phyloP scores from a whole-genome alignment of 805 yeast genomes.

The Torulaspora maleeae region DNA sequence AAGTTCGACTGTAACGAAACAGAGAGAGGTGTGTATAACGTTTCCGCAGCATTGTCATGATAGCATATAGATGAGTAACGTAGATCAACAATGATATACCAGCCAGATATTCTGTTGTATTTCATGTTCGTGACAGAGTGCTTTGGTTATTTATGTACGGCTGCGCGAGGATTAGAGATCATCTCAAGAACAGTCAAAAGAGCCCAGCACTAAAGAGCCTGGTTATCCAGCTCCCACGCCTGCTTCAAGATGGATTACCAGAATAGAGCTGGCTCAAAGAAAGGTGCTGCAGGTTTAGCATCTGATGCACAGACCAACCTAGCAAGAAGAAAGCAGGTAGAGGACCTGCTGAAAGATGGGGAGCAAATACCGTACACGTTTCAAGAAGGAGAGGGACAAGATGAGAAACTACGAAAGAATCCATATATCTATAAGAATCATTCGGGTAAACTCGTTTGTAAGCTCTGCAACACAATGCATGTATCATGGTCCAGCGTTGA shows the following conservation, averaged over 20 bases:
- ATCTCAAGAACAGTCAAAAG: no score
- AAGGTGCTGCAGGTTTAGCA: constrained; percentile 89
- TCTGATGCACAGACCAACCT: constrained; percentile 64
- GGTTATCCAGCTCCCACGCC: background rate
- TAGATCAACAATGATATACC: background rate
- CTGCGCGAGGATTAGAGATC: no score
- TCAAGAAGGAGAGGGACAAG: constrained; percentile 48
- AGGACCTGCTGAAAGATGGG: constrained; percentile 47
- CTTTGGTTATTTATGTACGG: no score
- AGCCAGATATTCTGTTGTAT: no score
- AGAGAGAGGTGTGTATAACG: constrained; percentile 33
- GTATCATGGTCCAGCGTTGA: constrained; percentile 73
- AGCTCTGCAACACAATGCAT: constrained; percentile 79
- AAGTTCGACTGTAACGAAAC: constrained; percentile 20
- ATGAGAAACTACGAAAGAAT: constrained; percentile 19
- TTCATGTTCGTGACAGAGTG: no score
- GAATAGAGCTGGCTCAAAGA: constrained; percentile 82
- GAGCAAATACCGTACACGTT: constrained; percentile 38
- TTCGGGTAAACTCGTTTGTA: constrained; percentile 80
- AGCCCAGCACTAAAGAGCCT: background rate
- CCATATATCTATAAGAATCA: constrained; percentile 85
- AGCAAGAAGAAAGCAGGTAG: constrained; percentile 62
- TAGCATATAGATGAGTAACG: constrained; percentile 1
- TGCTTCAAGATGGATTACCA: constrained; percentile 59
- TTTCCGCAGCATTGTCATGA: constrained; percentile 13